These are phyloP conservation scores for Boletus sp. DNA, from an alignment of 768 basidiomycete species.

Conservation along the genomic window DNA sequence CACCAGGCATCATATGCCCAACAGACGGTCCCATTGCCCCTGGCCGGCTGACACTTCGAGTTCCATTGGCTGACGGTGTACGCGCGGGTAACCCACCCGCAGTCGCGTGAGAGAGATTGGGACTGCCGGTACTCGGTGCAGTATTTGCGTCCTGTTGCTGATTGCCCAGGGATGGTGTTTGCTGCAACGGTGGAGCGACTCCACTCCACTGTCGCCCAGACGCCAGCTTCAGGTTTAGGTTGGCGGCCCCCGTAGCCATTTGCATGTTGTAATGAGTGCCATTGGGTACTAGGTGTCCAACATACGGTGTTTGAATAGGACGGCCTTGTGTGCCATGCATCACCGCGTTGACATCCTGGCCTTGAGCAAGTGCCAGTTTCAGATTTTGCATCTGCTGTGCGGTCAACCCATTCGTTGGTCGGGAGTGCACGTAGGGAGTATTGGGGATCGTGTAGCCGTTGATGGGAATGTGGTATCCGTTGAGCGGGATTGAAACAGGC, in stretches of 20 bases:
- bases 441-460: constrained; percentile 38
- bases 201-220: constrained; percentile 40
- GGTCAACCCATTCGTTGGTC: constrained; percentile 42
- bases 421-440: constrained; percentile 32
- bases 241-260: constrained; percentile 18
- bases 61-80: constrained; percentile 56
- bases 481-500: constrained; percentile 35
- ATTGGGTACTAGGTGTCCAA: constrained; percentile 29
- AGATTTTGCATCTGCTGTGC: constrained; percentile 59
- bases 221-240: constrained; percentile 37
- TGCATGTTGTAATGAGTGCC: constrained; percentile 31
- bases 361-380: constrained; percentile 51
- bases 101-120: constrained; percentile 32
- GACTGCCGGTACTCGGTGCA: constrained; percentile 34
- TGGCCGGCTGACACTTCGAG: constrained; percentile 40
- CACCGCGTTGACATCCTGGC: constrained; percentile 36
- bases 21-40: constrained; percentile 18
- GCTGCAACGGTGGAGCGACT: constrained; percentile 22
- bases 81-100: constrained; percentile 39
- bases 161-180: constrained; percentile 20
- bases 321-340: constrained; percentile 34
- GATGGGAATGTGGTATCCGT: constrained; percentile 49
- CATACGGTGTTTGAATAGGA: constrained; percentile 34
- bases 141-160: constrained; percentile 24
- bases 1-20: constrained; percentile 34